phyloP scores from a whole-genome alignment of 2,329 filamentous ascomycete genomes.

The Calonectria pauciramosa region DNA sequence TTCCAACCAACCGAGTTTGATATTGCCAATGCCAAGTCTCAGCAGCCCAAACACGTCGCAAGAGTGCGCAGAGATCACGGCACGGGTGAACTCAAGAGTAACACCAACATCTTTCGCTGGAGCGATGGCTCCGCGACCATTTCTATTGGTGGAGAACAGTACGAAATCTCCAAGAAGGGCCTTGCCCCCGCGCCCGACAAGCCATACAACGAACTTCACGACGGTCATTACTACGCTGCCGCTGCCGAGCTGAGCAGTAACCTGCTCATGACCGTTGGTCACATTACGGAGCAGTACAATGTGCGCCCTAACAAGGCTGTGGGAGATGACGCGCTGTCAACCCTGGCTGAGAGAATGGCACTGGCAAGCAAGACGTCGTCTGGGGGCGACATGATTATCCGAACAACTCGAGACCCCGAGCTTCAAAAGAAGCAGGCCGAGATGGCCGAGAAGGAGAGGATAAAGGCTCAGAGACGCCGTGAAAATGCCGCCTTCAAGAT shows the following conservation, averaged over 20 bases:
- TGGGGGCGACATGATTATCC: slow-evolving; percentile 75
- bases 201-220: slow-evolving; percentile 75
- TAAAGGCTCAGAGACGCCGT: slow-evolving; percentile 74
- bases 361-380: slow-evolving; percentile 70
- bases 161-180: slow-evolving; percentile 78
- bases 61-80: slow-evolving; percentile 77
- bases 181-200: slow-evolving; percentile 74
- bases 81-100: slow-evolving; percentile 79
- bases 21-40: slow-evolving; percentile 64
- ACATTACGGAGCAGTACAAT: slow-evolving; percentile 80
- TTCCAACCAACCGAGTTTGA: slow-evolving; percentile 74
- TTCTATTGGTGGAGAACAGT: slow-evolving; percentile 81
- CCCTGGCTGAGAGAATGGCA: slow-evolving; percentile 76
- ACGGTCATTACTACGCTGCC: slow-evolving; percentile 82
- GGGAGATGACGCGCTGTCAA: slow-evolving; percentile 79
- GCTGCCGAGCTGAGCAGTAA: slow-evolving; percentile 78
- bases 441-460: slow-evolving; percentile 79
- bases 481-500: slow-evolving; percentile 78
- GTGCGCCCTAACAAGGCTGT: slow-evolving; percentile 76
- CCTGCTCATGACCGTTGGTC: slow-evolving; percentile 79
- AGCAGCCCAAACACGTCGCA: slow-evolving; percentile 74
- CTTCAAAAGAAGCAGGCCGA: slow-evolving; percentile 81
- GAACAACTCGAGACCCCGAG: slow-evolving; percentile 80
- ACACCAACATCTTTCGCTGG: slow-evolving; percentile 82
- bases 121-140: slow-evolving; percentile 84